Evolutionary conservation across 1,284 basidiomycete species (phyloP), one percentile per base, ranked within the genome.

Genomic region (Pterula multifida): DNA sequence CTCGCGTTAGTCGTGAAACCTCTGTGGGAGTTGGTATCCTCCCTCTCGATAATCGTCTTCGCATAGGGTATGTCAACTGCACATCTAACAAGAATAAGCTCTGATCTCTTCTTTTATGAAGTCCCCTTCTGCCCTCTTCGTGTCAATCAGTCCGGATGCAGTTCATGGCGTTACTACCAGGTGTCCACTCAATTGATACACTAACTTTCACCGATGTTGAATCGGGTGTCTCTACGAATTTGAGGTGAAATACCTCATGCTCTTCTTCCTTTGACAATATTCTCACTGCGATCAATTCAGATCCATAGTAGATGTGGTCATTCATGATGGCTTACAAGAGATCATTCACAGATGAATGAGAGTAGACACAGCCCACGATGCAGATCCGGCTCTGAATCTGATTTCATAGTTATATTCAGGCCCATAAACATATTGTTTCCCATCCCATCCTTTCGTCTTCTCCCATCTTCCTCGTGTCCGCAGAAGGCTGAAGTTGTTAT

Each of bases 91-190:
- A 46, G 26, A 22, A 52, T 54, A 35, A 39, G 50, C 39, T 47
- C 26, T 22, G 25, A 35, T 46, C 47, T 51, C 45, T 42, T 45
- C 26, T 24, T 48, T 19, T 54, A 89, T n/a, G n/a, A n/a, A n/a
- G 90, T 6, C 90, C 90, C 0, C 70, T 94, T 13, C 70, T 79
- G 13, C 86, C 89, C 1, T 81, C 79, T 6, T 81, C 88, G 1
- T 90, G 86, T 60, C 86, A 93, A 59, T 85, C 85, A 19, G 84
- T 92, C n/a, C 72, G 88, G 28, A 86, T 93, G 76, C 75, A 85
- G 49, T 92, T 93, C 60, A 63, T 93, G 49, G 88, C 90, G 1
- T 65, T 94, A 39, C 72, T 78, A 3, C 80, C 87, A 15, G 90
- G 90, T 1, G 79, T 91, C 2, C 88, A 92, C 59, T 71, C 78